Base-by-base conservation (phyloP, 306 rosid genomes). In the Citrullus mucosospermus region DNA sequence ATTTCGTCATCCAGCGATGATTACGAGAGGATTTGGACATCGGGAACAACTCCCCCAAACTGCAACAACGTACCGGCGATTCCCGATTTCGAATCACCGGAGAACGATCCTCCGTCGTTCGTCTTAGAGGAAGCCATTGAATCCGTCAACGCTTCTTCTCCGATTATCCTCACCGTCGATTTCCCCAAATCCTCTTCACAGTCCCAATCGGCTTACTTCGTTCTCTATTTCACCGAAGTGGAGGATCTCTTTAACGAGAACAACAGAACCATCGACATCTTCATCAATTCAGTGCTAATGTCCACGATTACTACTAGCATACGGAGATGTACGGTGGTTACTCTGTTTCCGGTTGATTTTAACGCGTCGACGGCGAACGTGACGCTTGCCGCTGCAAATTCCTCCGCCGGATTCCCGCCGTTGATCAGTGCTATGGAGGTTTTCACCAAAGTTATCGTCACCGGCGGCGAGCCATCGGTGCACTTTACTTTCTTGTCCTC, bases 401-500 rank as follows among this genome's bases (percentile, higher is more conserved):
- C 68, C 17, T 18, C 79, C 7, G 25, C 69, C n/a, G 22, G 8
- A 18, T 20, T 20, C 4, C 79, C 79, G 34, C 79, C 68, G 22
- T 57, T 59, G 34, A 73, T 73, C 67, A 75, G 1, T 32, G 78
- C 65, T 6, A 57, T 75, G 53, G 78, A 75, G 44, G 78, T 75
- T 36, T 75, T 75, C 58, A 38, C 34, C n/a, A 55, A 57, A 43
- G 60, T 71, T 48, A 48, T 44, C 12, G 12, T 18, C n/a, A 46
- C 18, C 57, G 22, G 58, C 58, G 41, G 14, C 59, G 38, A 18
- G 10, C 22, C 76, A 2, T 11, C 76, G 9, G 9, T 68, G n/a
- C 58, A 28, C 0, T 48, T 71, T 71, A 8, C 18, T 68, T 43
- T 68, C 18, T 20, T 71, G 58, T 48, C 58, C 22, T 71, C 18